Percentiles rank a stretch among this genome's conserved stretches.
Conservation (phyloP, 805 yeast genomes). For the Diddensiella caesifluorescens region DNA sequence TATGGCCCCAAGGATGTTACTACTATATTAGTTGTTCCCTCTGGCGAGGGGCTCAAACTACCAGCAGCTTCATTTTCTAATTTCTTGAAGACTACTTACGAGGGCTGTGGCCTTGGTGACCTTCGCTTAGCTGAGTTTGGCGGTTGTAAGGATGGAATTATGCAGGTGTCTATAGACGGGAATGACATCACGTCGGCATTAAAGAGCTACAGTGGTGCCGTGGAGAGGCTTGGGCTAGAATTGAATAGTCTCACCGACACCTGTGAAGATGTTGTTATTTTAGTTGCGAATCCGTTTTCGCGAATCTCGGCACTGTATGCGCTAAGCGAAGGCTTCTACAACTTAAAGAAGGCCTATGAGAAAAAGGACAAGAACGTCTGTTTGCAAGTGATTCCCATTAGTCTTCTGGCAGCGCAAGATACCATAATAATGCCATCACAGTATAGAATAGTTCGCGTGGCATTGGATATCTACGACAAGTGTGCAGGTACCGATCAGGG, state of each 20-base stretch:
- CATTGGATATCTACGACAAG: slow-evolving; percentile 31
- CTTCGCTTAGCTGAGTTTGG: slow-evolving; percentile 22
- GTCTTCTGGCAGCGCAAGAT: slow-evolving; percentile 24
- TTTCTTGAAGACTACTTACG: slow-evolving; percentile 30
- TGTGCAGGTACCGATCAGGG: slow-evolving; percentile 10
- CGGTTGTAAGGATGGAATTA: slow-evolving; percentile 14
- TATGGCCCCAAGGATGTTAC: slow-evolving; percentile 28
- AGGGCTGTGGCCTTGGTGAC: slow-evolving; percentile 33
- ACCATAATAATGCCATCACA: slow-evolving; percentile 29
- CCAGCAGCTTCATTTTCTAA: slow-evolving; percentile 25
- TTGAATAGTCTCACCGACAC: not conserved
- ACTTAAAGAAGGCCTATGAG: slow-evolving; percentile 19
- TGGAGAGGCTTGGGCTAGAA: not conserved
- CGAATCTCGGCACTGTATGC: slow-evolving; percentile 5
- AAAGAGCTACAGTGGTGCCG: not conserved
- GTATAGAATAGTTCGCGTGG: slow-evolving; percentile 23
- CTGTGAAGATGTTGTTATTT: slow-evolving; percentile 13
- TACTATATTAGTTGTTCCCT: slow-evolving; percentile 28
- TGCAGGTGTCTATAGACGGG: slow-evolving; percentile 4
- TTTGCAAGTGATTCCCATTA: slow-evolving; percentile 19
- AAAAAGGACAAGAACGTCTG: slow-evolving; percentile 17
- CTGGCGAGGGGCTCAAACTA: slow-evolving; percentile 21
- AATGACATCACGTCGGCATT: slow-evolving; percentile 1
- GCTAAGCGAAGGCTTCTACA: slow-evolving; percentile 19
- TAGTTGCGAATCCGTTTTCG: slow-evolving; percentile 22